These are phyloP conservation scores for Nicotiana tomentosiformis DNA, from an alignment of 257 asterid species.

Conservation along the genomic window DNA sequence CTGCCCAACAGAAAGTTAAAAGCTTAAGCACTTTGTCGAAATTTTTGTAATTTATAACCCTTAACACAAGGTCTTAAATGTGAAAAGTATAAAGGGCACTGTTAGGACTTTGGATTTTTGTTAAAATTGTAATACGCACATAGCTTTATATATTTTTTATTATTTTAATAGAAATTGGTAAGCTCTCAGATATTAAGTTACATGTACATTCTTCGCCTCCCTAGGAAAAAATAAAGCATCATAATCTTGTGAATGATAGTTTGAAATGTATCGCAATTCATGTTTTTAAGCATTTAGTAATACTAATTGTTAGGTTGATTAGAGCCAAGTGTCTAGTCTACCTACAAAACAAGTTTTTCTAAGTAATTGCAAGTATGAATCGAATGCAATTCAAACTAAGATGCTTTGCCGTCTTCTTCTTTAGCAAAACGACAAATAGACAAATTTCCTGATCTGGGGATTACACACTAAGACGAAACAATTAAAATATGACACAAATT, in stretches of 20 bases:
- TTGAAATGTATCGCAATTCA: background rate
- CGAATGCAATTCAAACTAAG: background rate
- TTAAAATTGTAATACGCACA: background rate
- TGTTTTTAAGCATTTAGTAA: background rate
- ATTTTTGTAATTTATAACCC: background rate
- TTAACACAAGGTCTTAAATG: background rate
- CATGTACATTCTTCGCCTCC: background rate
- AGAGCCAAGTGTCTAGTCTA: background rate
- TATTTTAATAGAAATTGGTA: background rate
- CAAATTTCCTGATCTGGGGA: background rate
- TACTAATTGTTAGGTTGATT: background rate
- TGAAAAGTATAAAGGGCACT: background rate
- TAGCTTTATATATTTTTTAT: background rate
- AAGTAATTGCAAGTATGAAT: background rate
- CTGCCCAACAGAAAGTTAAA: background rate
- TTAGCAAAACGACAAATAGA: background rate
- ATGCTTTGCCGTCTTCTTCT: background rate
- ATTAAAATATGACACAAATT: background rate
- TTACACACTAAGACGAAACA: background rate
- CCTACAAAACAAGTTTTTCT: background rate
- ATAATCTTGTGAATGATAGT: background rate
- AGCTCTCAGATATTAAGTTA: background rate
- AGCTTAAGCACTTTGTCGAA: background rate
- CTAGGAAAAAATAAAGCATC: background rate
- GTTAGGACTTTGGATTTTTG: background rate